phyloP scores from a whole-genome alignment of 768 basidiomycete species.

The Lentinus tigrinus region DNA sequence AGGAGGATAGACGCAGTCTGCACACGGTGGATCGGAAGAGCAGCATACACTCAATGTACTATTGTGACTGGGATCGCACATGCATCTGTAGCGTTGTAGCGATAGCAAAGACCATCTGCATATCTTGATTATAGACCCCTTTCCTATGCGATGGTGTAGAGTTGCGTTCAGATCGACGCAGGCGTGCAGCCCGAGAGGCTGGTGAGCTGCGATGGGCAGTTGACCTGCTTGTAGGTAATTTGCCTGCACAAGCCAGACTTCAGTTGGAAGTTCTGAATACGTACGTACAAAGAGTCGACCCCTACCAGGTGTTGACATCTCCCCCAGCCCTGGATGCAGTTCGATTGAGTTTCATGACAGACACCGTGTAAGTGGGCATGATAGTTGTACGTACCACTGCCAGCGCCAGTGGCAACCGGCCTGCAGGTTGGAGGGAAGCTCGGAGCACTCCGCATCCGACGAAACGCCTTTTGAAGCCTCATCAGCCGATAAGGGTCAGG shows the following conservation, averaged over 20 bases:
- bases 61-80: neutral
- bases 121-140: neutral
- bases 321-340: constrained; percentile 8
- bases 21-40: too few species aligned
- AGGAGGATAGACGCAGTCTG: too few species aligned
- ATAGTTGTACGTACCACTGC: constrained; percentile 20
- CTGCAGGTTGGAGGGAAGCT: constrained; percentile 23
- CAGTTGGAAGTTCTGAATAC: neutral
- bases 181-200: constrained; percentile 22
- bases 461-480: constrained; percentile 14
- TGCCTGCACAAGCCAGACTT: neutral
- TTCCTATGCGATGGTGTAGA: neutral
- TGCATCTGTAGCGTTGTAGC: neutral
- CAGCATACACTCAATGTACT: neutral
- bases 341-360: too few species aligned
- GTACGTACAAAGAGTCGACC: neutral
- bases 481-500: neutral
- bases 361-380: too few species aligned
- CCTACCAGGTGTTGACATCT: constrained; percentile 13
- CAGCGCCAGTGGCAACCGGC: constrained; percentile 28
- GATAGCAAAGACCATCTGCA: neutral
- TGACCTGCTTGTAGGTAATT: constrained; percentile 21
- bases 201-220: constrained; percentile 23
- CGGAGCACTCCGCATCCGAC: constrained; percentile 21
- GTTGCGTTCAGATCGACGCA: neutral